Base-by-base conservation (phyloP, 2,329 filamentous ascomycete species). In the Colletotrichum cereale region DNA sequence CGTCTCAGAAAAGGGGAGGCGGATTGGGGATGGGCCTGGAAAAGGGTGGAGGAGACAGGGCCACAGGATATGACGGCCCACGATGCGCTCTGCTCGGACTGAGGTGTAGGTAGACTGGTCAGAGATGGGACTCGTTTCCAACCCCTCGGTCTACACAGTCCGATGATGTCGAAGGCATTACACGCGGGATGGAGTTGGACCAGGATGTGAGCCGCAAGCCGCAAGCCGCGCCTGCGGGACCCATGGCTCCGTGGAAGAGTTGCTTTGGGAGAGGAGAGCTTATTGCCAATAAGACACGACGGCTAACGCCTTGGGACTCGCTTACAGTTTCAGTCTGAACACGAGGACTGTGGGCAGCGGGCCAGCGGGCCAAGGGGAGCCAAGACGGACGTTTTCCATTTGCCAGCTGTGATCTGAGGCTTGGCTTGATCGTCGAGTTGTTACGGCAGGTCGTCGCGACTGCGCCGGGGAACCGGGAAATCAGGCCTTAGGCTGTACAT, bases 371-470 rank as follows among this genome's bases (percentile, higher is more conserved):
- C n/a, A n/a, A n/a, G n/a, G n/a, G 50, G 63, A 34, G 50, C 38
- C 36, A 14, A 29, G 56, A 29, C 26, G 38, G 31, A 47, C 21
- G 50, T 36, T 36, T 36, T 44, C 52, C 31, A 24, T 36, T 52
- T 29, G 14, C 24, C 24, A 52, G 16, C 2, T 1, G 24, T n/a
- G 58, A 71, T 67, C 68, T 71, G 68, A 71, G 62, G 68, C 64
- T 67, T 55, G 63, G 68, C 64, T 29, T 67, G 64, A 63, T 68
- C 68, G 50, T 55, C 68, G 38, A 36, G 24, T n/a, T 52, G 65
- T 63, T 58, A 53, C 58, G 68, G 68, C 57, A 67, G 50, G 68
- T 63, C 24, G 67, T 71, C 64, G 65, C 68, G 68, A 71, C 58
- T 26, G 24, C 40, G 40, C 29, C 10, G 26, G 44, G 7, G 24